These are phyloP conservation scores for Comarum palustre DNA, from an alignment of 306 rosid species.

Conservation along the genomic window DNA sequence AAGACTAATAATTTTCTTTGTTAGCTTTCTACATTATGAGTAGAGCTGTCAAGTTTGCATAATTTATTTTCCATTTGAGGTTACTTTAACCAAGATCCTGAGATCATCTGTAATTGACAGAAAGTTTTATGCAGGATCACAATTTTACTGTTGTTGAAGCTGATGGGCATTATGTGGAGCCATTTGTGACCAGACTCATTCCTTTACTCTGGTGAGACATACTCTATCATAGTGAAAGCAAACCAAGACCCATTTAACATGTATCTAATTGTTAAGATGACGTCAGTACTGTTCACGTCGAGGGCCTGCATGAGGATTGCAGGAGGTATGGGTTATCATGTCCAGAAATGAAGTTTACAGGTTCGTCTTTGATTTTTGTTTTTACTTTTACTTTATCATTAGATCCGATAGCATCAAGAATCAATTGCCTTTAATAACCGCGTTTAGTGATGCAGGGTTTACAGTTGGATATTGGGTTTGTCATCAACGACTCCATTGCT, in stretches of 20 bases:
- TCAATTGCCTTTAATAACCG: too few species aligned
- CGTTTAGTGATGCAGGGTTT: too few species aligned
- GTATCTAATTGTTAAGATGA: too few species aligned
- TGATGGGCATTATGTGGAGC: slow-evolving; percentile 37
- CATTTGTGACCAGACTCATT: slow-evolving; percentile 29
- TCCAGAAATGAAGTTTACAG: too few species aligned
- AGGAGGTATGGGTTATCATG: too few species aligned
- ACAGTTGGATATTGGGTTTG: too few species aligned
- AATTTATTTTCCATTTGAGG: background rate
- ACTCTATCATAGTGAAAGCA: slow-evolving; percentile 27
- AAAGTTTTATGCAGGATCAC: slow-evolving; percentile 19
- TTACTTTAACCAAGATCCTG: background rate
- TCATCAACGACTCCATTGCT: too few species aligned
- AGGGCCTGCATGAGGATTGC: too few species aligned
- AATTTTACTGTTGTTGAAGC: slow-evolving; percentile 30
- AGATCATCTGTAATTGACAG: background rate
- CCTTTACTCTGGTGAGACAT: slow-evolving; percentile 35
- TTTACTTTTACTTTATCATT: too few species aligned
- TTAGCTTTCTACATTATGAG: background rate
- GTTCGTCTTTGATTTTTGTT: too few species aligned
- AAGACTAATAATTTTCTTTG: background rate
- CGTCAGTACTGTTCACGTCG: too few species aligned
- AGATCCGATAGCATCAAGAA: too few species aligned
- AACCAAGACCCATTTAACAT: slow-evolving; percentile 24
- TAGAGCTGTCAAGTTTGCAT: background rate